Conservation (phyloP, 2,329 filamentous ascomycete genomes). For the Pseudocercospora vitis region DNA sequence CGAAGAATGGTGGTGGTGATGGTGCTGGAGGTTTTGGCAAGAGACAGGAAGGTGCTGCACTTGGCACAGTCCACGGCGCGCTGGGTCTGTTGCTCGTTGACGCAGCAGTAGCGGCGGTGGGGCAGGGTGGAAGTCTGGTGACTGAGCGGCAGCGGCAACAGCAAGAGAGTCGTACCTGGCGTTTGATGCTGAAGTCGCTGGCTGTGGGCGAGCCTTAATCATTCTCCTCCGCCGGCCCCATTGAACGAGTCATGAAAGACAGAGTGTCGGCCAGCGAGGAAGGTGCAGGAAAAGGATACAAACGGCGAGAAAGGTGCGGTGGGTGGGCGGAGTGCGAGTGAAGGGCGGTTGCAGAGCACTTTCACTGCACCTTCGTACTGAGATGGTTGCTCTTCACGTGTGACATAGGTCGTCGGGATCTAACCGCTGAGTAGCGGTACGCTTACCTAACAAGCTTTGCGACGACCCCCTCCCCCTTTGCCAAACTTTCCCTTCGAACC, state of each 20-base stretch:
- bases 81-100: constrained; percentile 7
- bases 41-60: constrained; percentile 6
- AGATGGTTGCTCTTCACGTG: no score
- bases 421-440: no score
- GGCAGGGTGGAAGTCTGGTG: background rate
- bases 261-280: constrained; percentile 1
- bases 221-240: constrained; percentile 9
- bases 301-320: background rate
- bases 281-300: background rate
- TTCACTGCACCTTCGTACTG: no score
- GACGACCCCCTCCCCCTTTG: no score
- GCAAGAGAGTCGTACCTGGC: constrained; percentile 9
- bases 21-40: constrained; percentile 10
- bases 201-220: constrained; percentile 7
- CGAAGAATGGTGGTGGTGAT: constrained; percentile 8
- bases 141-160: background rate
- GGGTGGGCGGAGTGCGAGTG: background rate
- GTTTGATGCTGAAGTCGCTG: constrained; percentile 9
- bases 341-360: background rate
- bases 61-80: constrained; percentile 4
- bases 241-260: constrained; percentile 8
- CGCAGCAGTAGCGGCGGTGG: constrained; percentile 1
- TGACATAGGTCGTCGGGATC: no score
- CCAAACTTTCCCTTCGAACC: no score
- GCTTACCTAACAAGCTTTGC: no score